phyloP scores from a whole-genome alignment of 225 moss, liverwort and hornwort species.

The Sphagnum contortum region DNA sequence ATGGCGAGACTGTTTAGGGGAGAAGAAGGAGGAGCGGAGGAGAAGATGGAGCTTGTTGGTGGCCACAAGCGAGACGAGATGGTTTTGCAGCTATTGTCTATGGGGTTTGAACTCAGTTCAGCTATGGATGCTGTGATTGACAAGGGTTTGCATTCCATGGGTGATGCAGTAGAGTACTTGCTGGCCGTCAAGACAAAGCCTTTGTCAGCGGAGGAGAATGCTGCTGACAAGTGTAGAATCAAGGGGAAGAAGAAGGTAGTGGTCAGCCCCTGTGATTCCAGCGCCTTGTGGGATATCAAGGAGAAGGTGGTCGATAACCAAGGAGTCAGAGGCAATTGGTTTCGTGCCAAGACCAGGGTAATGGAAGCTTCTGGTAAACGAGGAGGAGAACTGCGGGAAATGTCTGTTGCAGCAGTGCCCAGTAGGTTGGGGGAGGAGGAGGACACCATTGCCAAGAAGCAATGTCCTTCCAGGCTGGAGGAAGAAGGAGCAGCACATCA shows the following conservation, averaged over 20 bases:
- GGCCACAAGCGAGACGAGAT: constrained; percentile 22
- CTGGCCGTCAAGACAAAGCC: constrained; percentile 19
- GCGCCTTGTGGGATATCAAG: constrained; percentile 30
- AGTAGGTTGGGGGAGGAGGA: neutral
- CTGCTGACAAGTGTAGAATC: too few relatives aligned
- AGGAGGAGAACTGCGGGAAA: neutral
- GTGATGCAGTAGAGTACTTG: constrained; percentile 37
- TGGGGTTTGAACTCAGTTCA: constrained; percentile 38
- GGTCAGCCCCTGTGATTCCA: constrained; percentile 7
- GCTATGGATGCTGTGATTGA: constrained; percentile 28
- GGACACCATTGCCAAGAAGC: constrained; percentile 4
- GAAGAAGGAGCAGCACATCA: neutral
- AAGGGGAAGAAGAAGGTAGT: constrained; percentile 10
- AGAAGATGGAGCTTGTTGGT: neutral
- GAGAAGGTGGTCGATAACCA: constrained; percentile 21
- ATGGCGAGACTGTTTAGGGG: too few relatives aligned
- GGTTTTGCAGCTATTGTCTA: constrained; percentile 38
- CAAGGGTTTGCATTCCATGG: constrained; percentile 20
- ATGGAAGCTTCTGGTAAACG: constrained; percentile 3
- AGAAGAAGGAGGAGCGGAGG: too few relatives aligned
- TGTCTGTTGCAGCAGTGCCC: too few relatives aligned
- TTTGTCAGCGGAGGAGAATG: constrained; percentile 6
- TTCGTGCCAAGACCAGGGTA: constrained; percentile 12
- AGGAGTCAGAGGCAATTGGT: constrained; percentile 10
- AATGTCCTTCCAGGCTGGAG: neutral